These are phyloP conservation scores for Amauroascus niger DNA, from an alignment of 2,329 filamentous ascomycete genomes.

Conservation along the genomic window DNA sequence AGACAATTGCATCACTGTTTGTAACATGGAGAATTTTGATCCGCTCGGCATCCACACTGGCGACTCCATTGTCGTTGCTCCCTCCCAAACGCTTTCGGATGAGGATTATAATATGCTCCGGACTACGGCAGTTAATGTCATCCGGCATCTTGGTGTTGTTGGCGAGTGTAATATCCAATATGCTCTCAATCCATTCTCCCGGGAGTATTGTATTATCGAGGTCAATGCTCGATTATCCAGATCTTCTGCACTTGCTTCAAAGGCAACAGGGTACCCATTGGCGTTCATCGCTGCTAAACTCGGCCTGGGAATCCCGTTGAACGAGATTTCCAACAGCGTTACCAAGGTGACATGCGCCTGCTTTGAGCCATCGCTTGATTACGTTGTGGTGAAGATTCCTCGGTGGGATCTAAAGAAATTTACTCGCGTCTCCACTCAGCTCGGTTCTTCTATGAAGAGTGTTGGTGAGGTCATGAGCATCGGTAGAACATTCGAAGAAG, in stretches of 20 bases:
- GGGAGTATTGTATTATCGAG: conserved; percentile 98
- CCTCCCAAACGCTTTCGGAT: conserved; percentile 90
- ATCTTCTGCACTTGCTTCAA: conserved; percentile 90
- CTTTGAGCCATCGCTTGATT: conserved; percentile 97
- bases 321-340: conserved; percentile 92
- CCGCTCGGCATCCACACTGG: conserved; percentile 95
- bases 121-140: conserved; percentile 93
- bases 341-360: conserved; percentile 93
- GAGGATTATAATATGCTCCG: conserved; percentile 99
- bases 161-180: conserved; percentile 99
- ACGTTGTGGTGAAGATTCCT: conserved; percentile 97
- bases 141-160: conserved; percentile 91
- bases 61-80: conserved; percentile 95
- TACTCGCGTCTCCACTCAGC: conserved; percentile 85
- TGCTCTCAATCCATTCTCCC: conserved; percentile 86
- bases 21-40: conserved; percentile 99
- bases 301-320: conserved; percentile 85
- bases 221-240: conserved; percentile 94
- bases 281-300: conserved; percentile 96
- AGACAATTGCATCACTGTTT: conserved; percentile 98
- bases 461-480: conserved; percentile 99
- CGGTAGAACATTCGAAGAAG: conserved; percentile 91
- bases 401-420: conserved; percentile 99
- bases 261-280: conserved; percentile 91
- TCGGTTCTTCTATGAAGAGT: conserved; percentile 99